Evolutionary conservation across 768 basidiomycete species (phyloP), one percentile per base, ranked within the genome.

Genomic region (Auricularia sp.): DNA sequence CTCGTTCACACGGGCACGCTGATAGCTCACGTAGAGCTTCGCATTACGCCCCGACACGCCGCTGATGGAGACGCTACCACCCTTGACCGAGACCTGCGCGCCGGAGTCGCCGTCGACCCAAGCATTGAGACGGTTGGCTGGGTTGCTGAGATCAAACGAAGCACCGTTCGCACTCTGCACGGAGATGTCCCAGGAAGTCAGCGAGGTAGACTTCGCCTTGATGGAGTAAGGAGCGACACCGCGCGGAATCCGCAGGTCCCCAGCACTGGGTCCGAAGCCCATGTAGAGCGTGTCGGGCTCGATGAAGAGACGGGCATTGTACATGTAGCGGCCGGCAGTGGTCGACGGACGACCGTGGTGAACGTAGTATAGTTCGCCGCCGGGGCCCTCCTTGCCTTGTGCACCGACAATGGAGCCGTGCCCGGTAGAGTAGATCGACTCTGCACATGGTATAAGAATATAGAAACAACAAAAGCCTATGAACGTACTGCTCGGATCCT

Each of bases 241-340:
- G 14, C 56, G 24, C 21, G 56, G 56, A 10, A 59, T 14, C 1
- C 56, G 56, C 24, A 59, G 56, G 56, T 59, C 56, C 16, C 56
- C 56, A 0, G 56, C 56, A 24, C 34, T 59, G 7, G 56, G 34
- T 8, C 56, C 56, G 56, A 59, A 59, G 34, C 56, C 56, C 24
- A 59, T 34, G 34, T 59, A 59, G 14, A 59, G 56, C 56, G 56
- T n/a, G 56, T 59, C 56, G 24, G 56, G 29, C 34, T 59, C 56
- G 56, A 59, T 24, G 29, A 59, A 59, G 11, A 59, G 56, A 35
- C 56, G 56, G 24, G 56, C 56, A 10, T 29, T 59, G 34, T 59
- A 59, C 16, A 59, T 14, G 34, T 59, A 59, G 29, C 56, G 56
- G 11, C 29, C 34, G 29, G 56, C 56, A 18, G 24, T 29, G 13